Conservation (phyloP, 164 flowering plant species). For the Tetrastigma voinierianum region DNA sequence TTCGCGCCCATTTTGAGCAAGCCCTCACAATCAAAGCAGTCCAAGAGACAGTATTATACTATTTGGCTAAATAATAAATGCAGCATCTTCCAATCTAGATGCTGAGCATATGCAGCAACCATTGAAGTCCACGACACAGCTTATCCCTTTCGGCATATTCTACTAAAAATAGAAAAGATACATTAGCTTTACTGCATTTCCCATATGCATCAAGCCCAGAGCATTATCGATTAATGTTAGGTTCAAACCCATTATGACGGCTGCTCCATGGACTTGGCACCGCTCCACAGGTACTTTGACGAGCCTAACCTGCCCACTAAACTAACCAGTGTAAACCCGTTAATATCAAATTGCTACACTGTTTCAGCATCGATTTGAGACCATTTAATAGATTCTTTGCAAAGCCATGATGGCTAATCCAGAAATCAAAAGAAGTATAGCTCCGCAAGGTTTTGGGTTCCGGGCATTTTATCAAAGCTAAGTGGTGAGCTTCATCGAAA, state of each 20-base stretch:
- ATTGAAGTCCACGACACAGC: slow-evolving; percentile 69
- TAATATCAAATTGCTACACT: slow-evolving; percentile 23
- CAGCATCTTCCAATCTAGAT: slow-evolving; percentile 47
- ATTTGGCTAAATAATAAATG: slow-evolving; percentile 36
- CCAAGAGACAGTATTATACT: slow-evolving; percentile 54
- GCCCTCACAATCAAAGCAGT: slow-evolving; percentile 53
- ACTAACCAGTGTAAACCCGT: slow-evolving; percentile 50
- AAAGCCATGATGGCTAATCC: slow-evolving; percentile 41
- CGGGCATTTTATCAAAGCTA: slow-evolving; percentile 69
- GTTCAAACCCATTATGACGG: slow-evolving; percentile 37
- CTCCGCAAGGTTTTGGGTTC: slow-evolving; percentile 44
- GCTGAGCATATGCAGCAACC: slow-evolving; percentile 42
- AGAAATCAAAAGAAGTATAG: slow-evolving; percentile 51
- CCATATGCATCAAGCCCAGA: slow-evolving; percentile 64
- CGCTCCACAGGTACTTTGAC: slow-evolving; percentile 33
- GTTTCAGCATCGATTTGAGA: slow-evolving; percentile 33
- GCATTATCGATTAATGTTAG: slow-evolving; percentile 46
- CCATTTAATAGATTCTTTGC: slow-evolving; percentile 32
- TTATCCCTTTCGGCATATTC: slow-evolving; percentile 50
- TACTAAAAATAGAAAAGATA: slow-evolving; percentile 30
- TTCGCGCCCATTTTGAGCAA: slow-evolving; percentile 42
- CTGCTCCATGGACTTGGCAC: slow-evolving; percentile 53
- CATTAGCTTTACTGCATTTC: slow-evolving; percentile 46
- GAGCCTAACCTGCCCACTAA: slow-evolving; percentile 45
- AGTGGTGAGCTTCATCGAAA: slow-evolving; percentile 29